These are phyloP conservation scores for Calonectria naviculata DNA, from an alignment of 2,329 filamentous ascomycete species.

Conservation along the genomic window DNA sequence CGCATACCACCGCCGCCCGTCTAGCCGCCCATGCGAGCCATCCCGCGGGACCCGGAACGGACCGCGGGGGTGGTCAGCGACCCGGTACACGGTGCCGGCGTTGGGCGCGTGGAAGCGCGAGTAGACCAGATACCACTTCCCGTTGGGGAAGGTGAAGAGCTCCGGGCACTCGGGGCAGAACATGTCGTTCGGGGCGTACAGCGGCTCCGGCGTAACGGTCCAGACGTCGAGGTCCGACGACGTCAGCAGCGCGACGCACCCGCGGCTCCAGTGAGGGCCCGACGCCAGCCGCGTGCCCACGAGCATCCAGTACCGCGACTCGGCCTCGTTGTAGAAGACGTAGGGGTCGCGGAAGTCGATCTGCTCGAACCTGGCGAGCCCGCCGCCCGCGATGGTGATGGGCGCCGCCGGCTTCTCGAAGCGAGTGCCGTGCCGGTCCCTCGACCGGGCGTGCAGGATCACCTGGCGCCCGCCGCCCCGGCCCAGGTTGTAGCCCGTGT, in stretches of 20 bases:
- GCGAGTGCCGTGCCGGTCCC: constrained; percentile 39
- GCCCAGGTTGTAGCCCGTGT: constrained; percentile 49
- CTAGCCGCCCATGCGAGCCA: constrained; percentile 46
- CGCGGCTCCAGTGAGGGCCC: constrained; percentile 48
- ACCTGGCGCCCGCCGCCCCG: constrained; percentile 46
- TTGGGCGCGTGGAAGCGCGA: constrained; percentile 48
- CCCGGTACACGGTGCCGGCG: constrained; percentile 48
- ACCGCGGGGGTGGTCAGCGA: constrained; percentile 47
- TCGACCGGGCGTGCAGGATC: constrained; percentile 42
- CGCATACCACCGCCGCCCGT: constrained; percentile 50
- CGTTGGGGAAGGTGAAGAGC: constrained; percentile 47
- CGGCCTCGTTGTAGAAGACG: constrained; percentile 45
- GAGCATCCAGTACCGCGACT: constrained; percentile 50
- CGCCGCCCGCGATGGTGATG: constrained; percentile 33
- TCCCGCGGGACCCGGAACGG: constrained; percentile 49
- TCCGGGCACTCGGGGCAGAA: constrained; percentile 52
- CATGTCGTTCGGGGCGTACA: constrained; percentile 48
- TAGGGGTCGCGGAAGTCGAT: constrained; percentile 51
- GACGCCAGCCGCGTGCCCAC: constrained; percentile 45
- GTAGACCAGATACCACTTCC: constrained; percentile 50
- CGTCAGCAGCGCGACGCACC: constrained; percentile 50
- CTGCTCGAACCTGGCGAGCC: constrained; percentile 41
- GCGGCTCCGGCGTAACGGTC: constrained; percentile 43
- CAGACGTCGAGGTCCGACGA: constrained; percentile 46
- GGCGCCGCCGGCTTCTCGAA: constrained; percentile 40